Conservation (phyloP, 129 eudicot genomes). For the Arctium lappa region DNA sequence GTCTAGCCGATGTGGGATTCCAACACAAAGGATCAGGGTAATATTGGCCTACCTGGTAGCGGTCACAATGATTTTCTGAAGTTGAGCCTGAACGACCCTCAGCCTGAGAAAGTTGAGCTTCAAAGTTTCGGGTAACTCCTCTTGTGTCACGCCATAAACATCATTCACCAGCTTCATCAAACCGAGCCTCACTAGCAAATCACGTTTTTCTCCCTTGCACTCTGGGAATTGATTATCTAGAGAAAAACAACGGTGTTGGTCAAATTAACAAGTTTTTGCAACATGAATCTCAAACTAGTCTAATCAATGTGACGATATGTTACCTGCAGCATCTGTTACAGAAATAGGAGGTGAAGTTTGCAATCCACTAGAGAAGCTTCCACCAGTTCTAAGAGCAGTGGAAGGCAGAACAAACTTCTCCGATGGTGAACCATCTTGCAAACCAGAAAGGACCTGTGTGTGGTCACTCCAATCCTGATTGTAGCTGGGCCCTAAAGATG, state of each 20-base stretch:
- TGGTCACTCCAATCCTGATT: constrained; percentile 73
- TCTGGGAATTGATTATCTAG: constrained; percentile 46
- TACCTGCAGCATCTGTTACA: constrained; percentile 41
- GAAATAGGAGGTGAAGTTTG: constrained; percentile 33
- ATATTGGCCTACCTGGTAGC: constrained; percentile 64
- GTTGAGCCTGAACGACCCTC: constrained; percentile 65
- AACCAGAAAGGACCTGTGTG: constrained; percentile 33
- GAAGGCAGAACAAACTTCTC: constrained; percentile 47
- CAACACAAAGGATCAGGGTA: background rate
- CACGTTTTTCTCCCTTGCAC: constrained; percentile 84
- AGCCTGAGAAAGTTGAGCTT: constrained; percentile 63
- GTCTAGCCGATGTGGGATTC: no score
- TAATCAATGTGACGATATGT: background rate
- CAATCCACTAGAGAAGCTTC: constrained; percentile 47
- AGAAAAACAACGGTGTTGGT: background rate
- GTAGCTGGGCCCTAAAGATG: constrained; percentile 31
- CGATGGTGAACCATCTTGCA: constrained; percentile 36
- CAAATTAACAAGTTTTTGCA: background rate
- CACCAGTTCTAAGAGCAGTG: constrained; percentile 80
- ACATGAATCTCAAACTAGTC: background rate
- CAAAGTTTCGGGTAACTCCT: constrained; percentile 80
- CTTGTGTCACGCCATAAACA: constrained; percentile 67
- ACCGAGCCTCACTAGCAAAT: constrained; percentile 78
- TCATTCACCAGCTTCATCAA: constrained; percentile 70
- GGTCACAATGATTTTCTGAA: constrained; percentile 84